Evolutionary conservation across 1,139 yeast species (phyloP).

Genomic region (Lodderomyces metapsilosis): DNA sequence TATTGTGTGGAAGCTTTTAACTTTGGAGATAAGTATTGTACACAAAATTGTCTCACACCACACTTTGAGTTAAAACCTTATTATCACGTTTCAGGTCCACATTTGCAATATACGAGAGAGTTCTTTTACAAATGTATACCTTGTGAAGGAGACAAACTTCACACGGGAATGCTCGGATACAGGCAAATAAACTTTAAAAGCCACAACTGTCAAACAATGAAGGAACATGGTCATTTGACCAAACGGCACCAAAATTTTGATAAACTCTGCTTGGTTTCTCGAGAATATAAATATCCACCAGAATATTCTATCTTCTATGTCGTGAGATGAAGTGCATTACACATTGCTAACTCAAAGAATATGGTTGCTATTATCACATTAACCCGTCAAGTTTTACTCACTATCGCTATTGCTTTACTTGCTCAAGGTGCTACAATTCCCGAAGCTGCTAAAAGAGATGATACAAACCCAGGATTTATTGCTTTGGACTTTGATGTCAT

Average conservation of each 20-base stretch:
- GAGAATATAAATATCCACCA: too few relatives aligned
- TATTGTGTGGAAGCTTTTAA: too few relatives aligned
- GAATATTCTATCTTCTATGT: too few relatives aligned
- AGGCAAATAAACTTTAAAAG: not conserved
- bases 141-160: not conserved
- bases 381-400: conserved; percentile 12
- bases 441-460: conserved; percentile 7
- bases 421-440: conserved; percentile 13
- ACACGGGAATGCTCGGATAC: not conserved
- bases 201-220: not conserved
- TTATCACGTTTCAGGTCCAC: too few relatives aligned
- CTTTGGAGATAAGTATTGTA: too few relatives aligned
- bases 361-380: conserved; percentile 14
- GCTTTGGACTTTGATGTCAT: conserved; percentile 11
- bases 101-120: too few relatives aligned
- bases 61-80: too few relatives aligned
- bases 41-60: too few relatives aligned
- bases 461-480: conserved; percentile 11
- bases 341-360: too few relatives aligned
- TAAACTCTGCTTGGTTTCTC: too few relatives aligned
- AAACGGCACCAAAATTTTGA: not conserved
- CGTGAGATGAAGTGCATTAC: too few relatives aligned
- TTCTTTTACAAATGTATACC: too few relatives aligned
- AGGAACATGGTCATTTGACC: not conserved
- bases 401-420: conserved; percentile 13